Base-by-base conservation (phyloP, 2,329 filamentous ascomycete genomes). In the Aspergillus jensenii region DNA sequence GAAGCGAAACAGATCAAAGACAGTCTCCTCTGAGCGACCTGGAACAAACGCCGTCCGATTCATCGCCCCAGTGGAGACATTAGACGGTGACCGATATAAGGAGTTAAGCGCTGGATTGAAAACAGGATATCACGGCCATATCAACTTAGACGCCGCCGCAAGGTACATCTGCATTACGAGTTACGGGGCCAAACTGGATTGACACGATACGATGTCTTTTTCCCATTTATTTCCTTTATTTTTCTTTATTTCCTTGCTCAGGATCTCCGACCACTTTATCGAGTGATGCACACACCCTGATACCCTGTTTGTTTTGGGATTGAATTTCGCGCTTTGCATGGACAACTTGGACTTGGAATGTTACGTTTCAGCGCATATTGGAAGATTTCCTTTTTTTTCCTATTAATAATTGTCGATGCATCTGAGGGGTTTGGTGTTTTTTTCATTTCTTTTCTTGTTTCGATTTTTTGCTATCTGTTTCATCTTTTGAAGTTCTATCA, bases 21-120 rank as follows among this genome's bases (percentile, higher is more conserved):
- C 71, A 73, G 33, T 75, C 72, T 25, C 72, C 71, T 3, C 69
- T 73, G 23, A 74, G 72, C 59, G 72, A 74, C 49, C 59, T 71
- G 45, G 72, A 74, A 39, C 66, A 70, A 25, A 62, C 62, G 1
- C 61, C 65, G 14, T 59, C 64, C 7, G 70, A 69, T 25, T 65
- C 68, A 3, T 72, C 70, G 52, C 67, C 71, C 47, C 67, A 65
- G 43, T 69, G 57, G n/a, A 21, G 37, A 11, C 27, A 25, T 31
- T 52, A 19, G 33, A 23, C 12, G 31, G 14, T 27, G 12, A 23
- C 6, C 25, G 41, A 44, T 11, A 37, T 19, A n/a, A 50, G 4
- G 12, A n/a, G n/a, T 25, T n/a, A 8, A n/a, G 25, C 33, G 17
- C n/a, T 27, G 35, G 19, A 39, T 40, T 41, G 14, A n/a, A 7